Conservation (phyloP, 2,329 filamentous ascomycete genomes). For the Colletotrichum sp. region DNA sequence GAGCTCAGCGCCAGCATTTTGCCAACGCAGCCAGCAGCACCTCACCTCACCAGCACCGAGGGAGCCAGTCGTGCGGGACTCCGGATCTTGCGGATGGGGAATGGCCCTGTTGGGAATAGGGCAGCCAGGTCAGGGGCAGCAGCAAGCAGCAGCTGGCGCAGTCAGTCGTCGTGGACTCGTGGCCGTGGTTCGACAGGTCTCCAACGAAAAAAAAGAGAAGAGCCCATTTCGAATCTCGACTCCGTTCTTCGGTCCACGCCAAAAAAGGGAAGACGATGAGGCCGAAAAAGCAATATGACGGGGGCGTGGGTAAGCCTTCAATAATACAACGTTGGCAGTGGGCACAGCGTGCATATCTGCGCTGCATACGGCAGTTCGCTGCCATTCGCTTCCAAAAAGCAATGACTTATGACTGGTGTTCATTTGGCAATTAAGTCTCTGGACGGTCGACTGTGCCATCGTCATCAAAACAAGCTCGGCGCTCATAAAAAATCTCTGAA, state of each 20-base stretch:
- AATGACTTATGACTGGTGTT: not conserved
- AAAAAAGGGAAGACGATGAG: not conserved
- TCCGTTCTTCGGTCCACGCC: conserved; percentile 6
- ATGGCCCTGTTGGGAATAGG: not conserved
- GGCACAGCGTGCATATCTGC: not conserved
- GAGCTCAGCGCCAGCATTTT: not conserved
- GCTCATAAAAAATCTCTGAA: not conserved
- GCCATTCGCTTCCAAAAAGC: not conserved
- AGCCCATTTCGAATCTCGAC: not conserved
- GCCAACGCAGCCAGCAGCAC: not conserved
- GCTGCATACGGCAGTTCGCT: conserved; percentile 6
- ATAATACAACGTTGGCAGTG: conserved; percentile 9
- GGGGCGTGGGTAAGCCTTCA: not conserved
- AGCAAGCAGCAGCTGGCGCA: not conserved
- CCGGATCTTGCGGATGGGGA: conserved; percentile 3
- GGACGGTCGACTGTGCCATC: not conserved
- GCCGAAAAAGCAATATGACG: conserved; percentile 2
- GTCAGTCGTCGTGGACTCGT: not conserved
- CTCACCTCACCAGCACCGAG: not conserved
- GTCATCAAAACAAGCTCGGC: not conserved
- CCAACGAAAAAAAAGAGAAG: not conserved
- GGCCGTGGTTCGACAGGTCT: not conserved
- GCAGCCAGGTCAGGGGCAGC: conserved; percentile 15
- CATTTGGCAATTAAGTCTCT: not conserved
- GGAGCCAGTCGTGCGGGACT: not conserved